Evolutionary conservation across 768 basidiomycete genomes (phyloP), one percentile per base, ranked within the genome.

Genomic region (Floccularia luteovirens): DNA sequence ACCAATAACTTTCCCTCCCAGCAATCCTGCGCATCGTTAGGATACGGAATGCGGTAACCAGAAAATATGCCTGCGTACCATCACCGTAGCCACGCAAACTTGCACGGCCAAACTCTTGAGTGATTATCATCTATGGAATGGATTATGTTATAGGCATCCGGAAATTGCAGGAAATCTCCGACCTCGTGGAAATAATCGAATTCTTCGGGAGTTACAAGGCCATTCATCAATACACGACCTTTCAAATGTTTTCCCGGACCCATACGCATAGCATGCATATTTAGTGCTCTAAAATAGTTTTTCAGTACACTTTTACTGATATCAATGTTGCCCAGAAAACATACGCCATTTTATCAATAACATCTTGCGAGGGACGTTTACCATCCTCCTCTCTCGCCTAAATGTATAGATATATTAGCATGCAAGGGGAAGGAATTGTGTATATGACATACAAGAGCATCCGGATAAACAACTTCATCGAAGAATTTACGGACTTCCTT

Each of bases 171-270:
- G 36, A 11, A n/a, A 38, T 36, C 40, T 28, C 54, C 27, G 44
- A 77, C 77, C 61, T 84, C 82, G 57, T 93, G 90, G 74, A 94
- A 94, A 57, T 88, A 90, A 55, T 93, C 86, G 48, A 83, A 93
- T 57, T 82, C 79, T 58, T 93, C 90, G 2, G 90, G 87, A 47
- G 74, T 79, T 32, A 96, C 82, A 5, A 82, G 55, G 1, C 90
- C 93, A 39, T 74, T 77, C 72, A 91, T 81, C n/a, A 99, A 66
- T 8, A 62, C 74, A 12, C 77, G 72, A 3, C 93, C 93, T 56
- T 83, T 70, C 8, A 98, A 74, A 52, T 97, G 92, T 57, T 91
- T 90, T 16, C 90, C 91, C 6, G 94, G 94, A 16, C 94, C 94
- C 64, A 93, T 62, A 22, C 91, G 78, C 93, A 98, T 96, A 11